Evolutionary conservation across 495 filamentous ascomycete species (phyloP).

Genomic region (Thozetella sp.): DNA sequence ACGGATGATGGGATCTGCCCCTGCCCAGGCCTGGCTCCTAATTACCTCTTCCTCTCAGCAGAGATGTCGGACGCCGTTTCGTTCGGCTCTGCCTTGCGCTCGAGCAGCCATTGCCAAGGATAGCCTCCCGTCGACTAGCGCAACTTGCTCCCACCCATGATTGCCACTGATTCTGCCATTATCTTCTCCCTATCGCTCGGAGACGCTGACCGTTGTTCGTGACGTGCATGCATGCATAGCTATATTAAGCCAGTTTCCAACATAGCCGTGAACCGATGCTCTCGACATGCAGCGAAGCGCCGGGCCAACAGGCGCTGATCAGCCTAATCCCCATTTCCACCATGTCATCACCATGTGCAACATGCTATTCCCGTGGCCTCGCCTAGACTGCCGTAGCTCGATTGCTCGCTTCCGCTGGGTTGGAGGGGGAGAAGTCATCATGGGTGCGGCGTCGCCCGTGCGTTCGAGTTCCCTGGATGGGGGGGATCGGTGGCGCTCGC

Average conservation of each 20-base stretch:
- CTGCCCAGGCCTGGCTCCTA: too few species aligned
- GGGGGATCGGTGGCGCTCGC: too few species aligned
- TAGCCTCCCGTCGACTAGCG: too few species aligned
- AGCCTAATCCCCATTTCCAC: not conserved
- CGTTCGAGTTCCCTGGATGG: not conserved
- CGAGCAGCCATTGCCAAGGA: too few species aligned
- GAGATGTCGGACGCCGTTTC: too few species aligned
- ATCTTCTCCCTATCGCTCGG: too few species aligned
- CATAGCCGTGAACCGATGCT: not conserved
- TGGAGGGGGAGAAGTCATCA: not conserved
- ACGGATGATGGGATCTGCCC: too few species aligned
- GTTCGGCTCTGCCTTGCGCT: too few species aligned
- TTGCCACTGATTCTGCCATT: not conserved
- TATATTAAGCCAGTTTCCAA: constrained; percentile 2
- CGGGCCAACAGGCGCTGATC: not conserved
- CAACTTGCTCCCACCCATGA: not conserved
- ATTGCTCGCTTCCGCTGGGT: not conserved
- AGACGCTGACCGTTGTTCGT: too few species aligned
- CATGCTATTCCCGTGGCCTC: not conserved
- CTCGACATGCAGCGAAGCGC: not conserved
- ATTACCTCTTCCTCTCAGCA: too few species aligned
- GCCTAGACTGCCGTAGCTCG: not conserved
- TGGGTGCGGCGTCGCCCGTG: not conserved
- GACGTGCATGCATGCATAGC: not conserved
- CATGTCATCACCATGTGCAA: not conserved